Conservation (phyloP, 345 rosid species). For the Acer yangbiense region DNA sequence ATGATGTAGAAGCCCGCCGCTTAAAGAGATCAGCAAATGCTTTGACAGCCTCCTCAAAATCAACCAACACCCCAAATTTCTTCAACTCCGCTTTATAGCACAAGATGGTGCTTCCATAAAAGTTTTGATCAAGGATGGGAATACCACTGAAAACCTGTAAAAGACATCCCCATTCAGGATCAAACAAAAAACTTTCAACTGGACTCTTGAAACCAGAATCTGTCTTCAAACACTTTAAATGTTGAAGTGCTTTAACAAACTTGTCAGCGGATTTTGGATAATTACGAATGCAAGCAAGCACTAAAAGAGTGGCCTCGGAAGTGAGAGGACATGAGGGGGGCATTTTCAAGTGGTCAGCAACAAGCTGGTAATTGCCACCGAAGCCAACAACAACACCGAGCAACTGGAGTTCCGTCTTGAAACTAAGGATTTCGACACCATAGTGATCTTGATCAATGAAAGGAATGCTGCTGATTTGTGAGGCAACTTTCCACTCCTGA, state of each 20-base stretch:
- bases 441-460: constrained; percentile 47
- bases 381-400: constrained; percentile 60
- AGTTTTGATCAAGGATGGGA: constrained; percentile 39
- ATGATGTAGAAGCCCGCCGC: constrained; percentile 33
- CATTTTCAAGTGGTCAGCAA: constrained; percentile 43
- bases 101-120: constrained; percentile 41
- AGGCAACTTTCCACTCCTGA: constrained; percentile 54
- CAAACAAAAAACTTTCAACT: constrained; percentile 50
- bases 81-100: constrained; percentile 40
- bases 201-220: constrained; percentile 48
- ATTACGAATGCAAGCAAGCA: constrained; percentile 40
- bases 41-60: constrained; percentile 46
- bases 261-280: not conserved
- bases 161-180: constrained; percentile 61
- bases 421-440: constrained; percentile 36
- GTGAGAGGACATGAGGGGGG: constrained; percentile 24
- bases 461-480: constrained; percentile 55
- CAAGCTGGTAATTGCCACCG: constrained; percentile 30
- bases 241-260: constrained; percentile 28
- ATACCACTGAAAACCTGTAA: constrained; percentile 48
- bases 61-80: constrained; percentile 48
- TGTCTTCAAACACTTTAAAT: constrained; percentile 51
- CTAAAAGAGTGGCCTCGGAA: constrained; percentile 47
- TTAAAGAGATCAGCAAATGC: constrained; percentile 39
- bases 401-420: constrained; percentile 49